Conservation (phyloP, 1,284 basidiomycete genomes). For the Melampsora larici-populina region DNA sequence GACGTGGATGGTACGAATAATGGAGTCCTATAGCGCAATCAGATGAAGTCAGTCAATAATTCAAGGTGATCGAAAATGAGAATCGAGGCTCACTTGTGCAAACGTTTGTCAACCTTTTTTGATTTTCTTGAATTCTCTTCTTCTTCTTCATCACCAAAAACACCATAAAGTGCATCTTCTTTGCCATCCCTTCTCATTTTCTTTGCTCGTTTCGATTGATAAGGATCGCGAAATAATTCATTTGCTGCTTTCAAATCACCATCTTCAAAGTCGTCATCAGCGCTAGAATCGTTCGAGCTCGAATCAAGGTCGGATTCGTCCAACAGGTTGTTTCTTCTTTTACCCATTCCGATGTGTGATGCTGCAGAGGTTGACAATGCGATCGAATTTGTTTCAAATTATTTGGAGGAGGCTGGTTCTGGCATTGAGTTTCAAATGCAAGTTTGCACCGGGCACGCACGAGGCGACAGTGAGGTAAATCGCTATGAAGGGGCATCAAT, state of each 20-base stretch:
- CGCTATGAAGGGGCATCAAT: too few relatives aligned
- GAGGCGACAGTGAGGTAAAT: too few relatives aligned
- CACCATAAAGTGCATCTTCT: slow-evolving; percentile 74
- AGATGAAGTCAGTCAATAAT: background rate
- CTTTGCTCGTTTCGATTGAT: slow-evolving; percentile 63
- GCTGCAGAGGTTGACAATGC: too few relatives aligned
- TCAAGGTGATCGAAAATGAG: background rate
- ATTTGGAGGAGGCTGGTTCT: too few relatives aligned
- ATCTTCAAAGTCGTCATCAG: slow-evolving; percentile 59
- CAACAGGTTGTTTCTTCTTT: slow-evolving; percentile 17
- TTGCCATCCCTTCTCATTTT: slow-evolving; percentile 62
- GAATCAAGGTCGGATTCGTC: slow-evolving; percentile 52
- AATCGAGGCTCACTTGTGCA: slow-evolving; percentile 11
- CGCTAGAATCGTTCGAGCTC: slow-evolving; percentile 25
- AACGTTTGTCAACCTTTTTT: slow-evolving; percentile 44
- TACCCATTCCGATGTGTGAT: slow-evolving; percentile 6
- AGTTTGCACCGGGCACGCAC: too few relatives aligned
- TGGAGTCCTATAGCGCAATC: slow-evolving; percentile 11
- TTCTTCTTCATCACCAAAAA: slow-evolving; percentile 72
- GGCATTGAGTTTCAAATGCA: too few relatives aligned
- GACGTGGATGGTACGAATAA: slow-evolving; percentile 30
- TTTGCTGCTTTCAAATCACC: slow-evolving; percentile 72
- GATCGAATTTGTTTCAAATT: too few relatives aligned
- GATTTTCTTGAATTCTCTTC: too few relatives aligned
- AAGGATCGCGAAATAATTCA: slow-evolving; percentile 73